Conservation (phyloP, 352 stramenopile species). For the Phytophthora cryptogea region DNA sequence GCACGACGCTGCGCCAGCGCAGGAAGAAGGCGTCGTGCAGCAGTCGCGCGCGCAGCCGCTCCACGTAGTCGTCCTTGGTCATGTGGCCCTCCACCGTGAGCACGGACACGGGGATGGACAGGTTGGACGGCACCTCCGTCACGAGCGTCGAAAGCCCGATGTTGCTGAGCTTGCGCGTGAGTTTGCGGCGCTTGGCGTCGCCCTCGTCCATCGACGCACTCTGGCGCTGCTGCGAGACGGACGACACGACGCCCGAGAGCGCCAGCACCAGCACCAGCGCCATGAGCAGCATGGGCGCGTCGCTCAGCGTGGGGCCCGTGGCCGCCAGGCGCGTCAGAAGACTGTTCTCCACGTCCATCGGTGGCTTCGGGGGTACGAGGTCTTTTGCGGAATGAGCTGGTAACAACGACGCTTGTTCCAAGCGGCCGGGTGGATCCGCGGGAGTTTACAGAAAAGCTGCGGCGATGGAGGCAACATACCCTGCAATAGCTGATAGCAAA, state of each 20-base stretch:
- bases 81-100: conserved; percentile 59
- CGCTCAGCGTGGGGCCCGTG: conserved; percentile 27
- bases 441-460: not conserved
- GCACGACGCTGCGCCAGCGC: conserved; percentile 71
- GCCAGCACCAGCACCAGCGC: conserved; percentile 40
- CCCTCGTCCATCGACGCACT: conserved; percentile 3
- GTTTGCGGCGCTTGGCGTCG: conserved; percentile 16
- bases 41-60: conserved; percentile 57
- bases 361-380: conserved; percentile 3
- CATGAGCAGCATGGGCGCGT: conserved; percentile 34
- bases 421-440: not conserved
- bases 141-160: conserved; percentile 75
- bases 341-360: conserved; percentile 32
- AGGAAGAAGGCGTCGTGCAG: conserved; percentile 63
- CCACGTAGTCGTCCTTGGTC: conserved; percentile 46
- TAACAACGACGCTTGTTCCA: not conserved
- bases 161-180: conserved; percentile 69
- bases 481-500: not conserved
- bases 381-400: conserved; percentile 22
- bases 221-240: conserved; percentile 32
- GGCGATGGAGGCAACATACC: not conserved
- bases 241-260: conserved; percentile 38
- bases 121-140: conserved; percentile 74
- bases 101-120: conserved; percentile 76
- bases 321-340: conserved; percentile 30